A percentile compares a stretch with the other conserved stretches of the same genome.
These are phyloP conservation scores for Strobilomyces echinocephalus DNA, from an alignment of 768 basidiomycete species.

Conservation along the genomic window DNA sequence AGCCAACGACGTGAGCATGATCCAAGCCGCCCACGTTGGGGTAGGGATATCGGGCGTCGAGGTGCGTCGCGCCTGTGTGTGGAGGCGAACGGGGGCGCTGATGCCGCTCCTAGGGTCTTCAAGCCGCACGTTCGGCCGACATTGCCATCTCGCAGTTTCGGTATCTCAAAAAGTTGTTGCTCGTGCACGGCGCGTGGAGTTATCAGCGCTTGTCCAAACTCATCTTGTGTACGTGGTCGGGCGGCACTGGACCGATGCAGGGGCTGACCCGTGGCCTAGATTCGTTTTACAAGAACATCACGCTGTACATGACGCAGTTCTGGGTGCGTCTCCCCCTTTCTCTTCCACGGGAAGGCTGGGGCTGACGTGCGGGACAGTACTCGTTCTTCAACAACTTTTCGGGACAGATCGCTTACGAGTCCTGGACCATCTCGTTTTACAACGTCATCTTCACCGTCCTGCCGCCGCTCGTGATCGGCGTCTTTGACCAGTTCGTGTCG, in stretches of 20 bases:
- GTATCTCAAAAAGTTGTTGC: conserved; percentile 86
- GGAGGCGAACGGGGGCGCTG: not conserved
- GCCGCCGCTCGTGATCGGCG: conserved; percentile 93
- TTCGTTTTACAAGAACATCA: conserved; percentile 99
- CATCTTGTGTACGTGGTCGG: conserved; percentile 75
- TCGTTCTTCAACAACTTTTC: conserved; percentile 99
- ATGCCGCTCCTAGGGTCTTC: conserved; percentile 62
- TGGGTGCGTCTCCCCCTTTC: conserved; percentile 53
- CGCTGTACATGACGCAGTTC: conserved; percentile 97
- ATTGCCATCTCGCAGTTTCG: conserved; percentile 98
- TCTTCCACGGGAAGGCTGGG: not conserved
- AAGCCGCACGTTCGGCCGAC: conserved; percentile 97
- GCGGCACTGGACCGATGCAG: not conserved
- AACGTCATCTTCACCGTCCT: conserved; percentile 95
- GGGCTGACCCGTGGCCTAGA: conserved; percentile 42
- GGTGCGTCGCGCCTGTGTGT: conserved; percentile 37
- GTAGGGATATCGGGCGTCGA: conserved; percentile 98
- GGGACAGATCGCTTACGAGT: conserved; percentile 96
- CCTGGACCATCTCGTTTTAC: conserved; percentile 97
- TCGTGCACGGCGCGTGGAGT: conserved; percentile 99
- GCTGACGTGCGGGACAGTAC: conserved; percentile 50
- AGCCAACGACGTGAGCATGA: conserved; percentile 99
- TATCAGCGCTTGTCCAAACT: conserved; percentile 93
- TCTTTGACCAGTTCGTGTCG: conserved; percentile 98
- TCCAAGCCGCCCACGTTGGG: conserved; percentile 96